Evolutionary conservation across 2,329 filamentous ascomycete genomes (phyloP), one percentile per base, ranked within the genome.

Genomic region (Ceratocystis cacaofunesta): DNA sequence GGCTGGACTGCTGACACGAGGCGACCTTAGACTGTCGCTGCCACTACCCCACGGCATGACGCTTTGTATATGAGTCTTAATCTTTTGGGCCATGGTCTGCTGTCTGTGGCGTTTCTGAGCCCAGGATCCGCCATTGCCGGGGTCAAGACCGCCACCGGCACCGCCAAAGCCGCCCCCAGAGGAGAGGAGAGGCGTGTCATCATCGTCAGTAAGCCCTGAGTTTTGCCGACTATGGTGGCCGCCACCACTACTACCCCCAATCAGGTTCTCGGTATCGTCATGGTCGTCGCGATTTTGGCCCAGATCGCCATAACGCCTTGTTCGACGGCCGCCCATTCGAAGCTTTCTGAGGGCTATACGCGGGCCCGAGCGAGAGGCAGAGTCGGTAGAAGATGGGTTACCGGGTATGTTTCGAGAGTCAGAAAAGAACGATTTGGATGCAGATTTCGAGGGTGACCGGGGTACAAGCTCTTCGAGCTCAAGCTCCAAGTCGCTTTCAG

Each of bases 401-500:
- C 72, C 58, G 73, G 71, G 67, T 72, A 68, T 69, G 75, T 71
- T 70, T 52, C 41, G 32, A n/a, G 36, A 73, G 72, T 50, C 46
- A 30, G 28, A 50, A 30, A 70, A 55, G 72, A 68, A 61, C 71
- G 72, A 61, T 73, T 70, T 67, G 73, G 68, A 70, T 74, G 71
- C 70, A 17, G 61, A 70, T 43, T 72, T 72, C 22, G 73, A 73
- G 66, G 72, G 72, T 10, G 55, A 58, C 6, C 55, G 55, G 65
- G 89, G 88, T 72, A 92, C 88, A 70, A 94, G 85, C 78, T 92
- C 89, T 72, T 90, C 82, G 70, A 90, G 81, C 71, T 92, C 87
- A 71, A 94, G 79, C 69, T 89, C 86, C 70, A 87, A 83, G 73
- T 92, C 88, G 68, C 85, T 79, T 71, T 58, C 32, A n/a, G 63